Evolutionary conservation across 371 early-diverging fungal species (phyloP).

Genomic region (Parasitella parasitica): DNA sequence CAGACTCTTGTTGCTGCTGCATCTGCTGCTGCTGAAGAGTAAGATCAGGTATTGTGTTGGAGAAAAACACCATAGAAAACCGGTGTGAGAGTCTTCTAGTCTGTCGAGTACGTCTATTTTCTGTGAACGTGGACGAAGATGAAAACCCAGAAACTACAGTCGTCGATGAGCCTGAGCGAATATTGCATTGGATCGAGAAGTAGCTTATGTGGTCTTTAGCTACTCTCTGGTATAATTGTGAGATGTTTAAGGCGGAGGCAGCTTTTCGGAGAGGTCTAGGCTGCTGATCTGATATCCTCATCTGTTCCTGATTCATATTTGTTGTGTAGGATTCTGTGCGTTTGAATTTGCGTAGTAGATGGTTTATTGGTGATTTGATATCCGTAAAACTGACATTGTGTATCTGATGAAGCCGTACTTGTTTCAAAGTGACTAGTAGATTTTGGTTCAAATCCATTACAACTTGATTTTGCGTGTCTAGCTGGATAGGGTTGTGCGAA

Average conservation of each 20-base stretch:
- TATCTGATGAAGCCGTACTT: conserved; percentile 24
- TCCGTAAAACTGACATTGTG: conserved; percentile 15
- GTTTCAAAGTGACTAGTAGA: conserved; percentile 27
- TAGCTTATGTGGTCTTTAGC: conserved; percentile 44
- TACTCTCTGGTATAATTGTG: conserved; percentile 39
- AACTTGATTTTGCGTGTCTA: conserved; percentile 26
- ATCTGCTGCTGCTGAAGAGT: neutral
- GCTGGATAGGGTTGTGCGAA: conserved; percentile 26
- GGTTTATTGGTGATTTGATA: conserved; percentile 26
- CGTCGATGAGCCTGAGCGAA: conserved; percentile 13
- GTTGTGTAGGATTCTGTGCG: conserved; percentile 4
- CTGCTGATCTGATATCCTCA: neutral
- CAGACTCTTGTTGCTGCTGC: neutral
- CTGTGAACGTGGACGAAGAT: conserved; percentile 17
- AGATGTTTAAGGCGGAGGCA: conserved; percentile 34
- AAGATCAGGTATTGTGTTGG: conserved; percentile 4
- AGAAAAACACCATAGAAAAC: conserved; percentile 14
- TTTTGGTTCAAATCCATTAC: conserved; percentile 33
- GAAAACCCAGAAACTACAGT: conserved; percentile 34
- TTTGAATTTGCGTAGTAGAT: conserved; percentile 26
- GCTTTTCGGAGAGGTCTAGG: conserved; percentile 27
- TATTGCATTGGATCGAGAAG: conserved; percentile 35
- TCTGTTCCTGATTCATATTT: neutral
- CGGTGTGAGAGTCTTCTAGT: conserved; percentile 8
- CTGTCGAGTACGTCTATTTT: neutral